Percentiles rank a stretch among this genome's conserved stretches.
These are phyloP conservation scores for Ceraceosorus guamensis DNA, from an alignment of 1,284 basidiomycete genomes.

Conservation along the genomic window DNA sequence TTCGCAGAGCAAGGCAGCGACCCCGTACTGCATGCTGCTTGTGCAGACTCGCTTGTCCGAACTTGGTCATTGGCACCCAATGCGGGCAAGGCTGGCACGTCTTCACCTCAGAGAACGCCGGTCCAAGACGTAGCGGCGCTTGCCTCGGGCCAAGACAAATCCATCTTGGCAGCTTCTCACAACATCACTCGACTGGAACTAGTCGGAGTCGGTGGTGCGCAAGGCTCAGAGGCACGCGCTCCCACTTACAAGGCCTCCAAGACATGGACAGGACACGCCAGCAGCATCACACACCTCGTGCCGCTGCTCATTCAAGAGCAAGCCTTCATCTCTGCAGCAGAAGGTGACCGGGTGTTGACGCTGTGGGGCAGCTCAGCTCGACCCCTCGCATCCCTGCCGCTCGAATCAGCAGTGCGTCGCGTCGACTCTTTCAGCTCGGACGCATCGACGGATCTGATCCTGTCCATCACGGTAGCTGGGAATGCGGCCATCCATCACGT, in stretches of 20 bases:
- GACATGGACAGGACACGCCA: constrained; percentile 13
- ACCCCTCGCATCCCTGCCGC: constrained; percentile 46
- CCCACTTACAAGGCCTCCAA: not conserved
- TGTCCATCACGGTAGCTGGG: constrained; percentile 44
- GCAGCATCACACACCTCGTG: constrained; percentile 27
- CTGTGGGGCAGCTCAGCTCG: constrained; percentile 54
- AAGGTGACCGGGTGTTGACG: constrained; percentile 68
- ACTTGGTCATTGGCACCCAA: constrained; percentile 2
- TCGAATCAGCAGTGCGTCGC: constrained; percentile 47
- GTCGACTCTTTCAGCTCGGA: constrained; percentile 17
- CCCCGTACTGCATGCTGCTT: constrained; percentile 19
- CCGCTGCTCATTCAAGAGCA: constrained; percentile 29
- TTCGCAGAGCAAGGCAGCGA: constrained; percentile 12
- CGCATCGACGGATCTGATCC: constrained; percentile 45
- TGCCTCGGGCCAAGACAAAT: not conserved
- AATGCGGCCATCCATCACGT: constrained; percentile 36
- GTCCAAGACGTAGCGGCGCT: not conserved
- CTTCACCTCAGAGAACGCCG: constrained; percentile 4
- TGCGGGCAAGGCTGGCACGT: constrained; percentile 19
- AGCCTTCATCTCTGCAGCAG: constrained; percentile 65
- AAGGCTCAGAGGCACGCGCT: not conserved
- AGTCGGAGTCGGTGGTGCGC: constrained; percentile 7
- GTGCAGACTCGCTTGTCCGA: constrained; percentile 28
- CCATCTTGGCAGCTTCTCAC: not conserved
- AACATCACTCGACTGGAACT: not conserved